Conservation (phyloP, 2,329 filamentous ascomycete genomes). For the Aspergillus carbonarius region DNA sequence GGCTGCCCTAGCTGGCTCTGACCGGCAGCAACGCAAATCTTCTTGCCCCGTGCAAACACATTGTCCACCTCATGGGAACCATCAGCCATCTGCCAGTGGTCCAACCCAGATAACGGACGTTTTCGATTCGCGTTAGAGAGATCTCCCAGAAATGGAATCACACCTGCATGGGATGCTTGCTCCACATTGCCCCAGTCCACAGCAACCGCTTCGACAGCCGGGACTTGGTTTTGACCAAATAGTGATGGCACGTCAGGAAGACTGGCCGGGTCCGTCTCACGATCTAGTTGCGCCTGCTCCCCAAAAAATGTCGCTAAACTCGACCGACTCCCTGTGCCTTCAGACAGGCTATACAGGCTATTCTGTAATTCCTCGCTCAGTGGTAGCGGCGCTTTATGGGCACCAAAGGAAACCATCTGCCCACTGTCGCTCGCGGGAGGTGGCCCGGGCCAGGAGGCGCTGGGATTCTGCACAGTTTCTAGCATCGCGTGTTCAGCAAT, state of each 20-base stretch:
- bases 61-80: neutral
- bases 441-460: too few relatives aligned
- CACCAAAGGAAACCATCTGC: neutral
- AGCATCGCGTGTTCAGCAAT: too few relatives aligned
- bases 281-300: too few relatives aligned
- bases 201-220: neutral
- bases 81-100: neutral
- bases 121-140: neutral
- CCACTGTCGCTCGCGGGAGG: neutral
- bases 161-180: neutral
- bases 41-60: neutral
- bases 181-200: neutral
- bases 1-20: neutral
- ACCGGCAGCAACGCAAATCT: neutral
- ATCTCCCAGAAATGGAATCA: neutral
- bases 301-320: too few relatives aligned
- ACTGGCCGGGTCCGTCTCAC: too few relatives aligned
- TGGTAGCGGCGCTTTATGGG: neutral
- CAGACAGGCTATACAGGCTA: neutral
- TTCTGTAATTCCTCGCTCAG: neutral
- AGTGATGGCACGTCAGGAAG: neutral
- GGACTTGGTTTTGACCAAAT: neutral
- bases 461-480: too few relatives aligned
- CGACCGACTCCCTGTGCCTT: neutral
- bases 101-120: neutral